Evolutionary conservation across 2,329 filamentous ascomycete species (phyloP), one percentile per base, ranked within the genome.

Genomic region (Stylonectria norvegica): DNA sequence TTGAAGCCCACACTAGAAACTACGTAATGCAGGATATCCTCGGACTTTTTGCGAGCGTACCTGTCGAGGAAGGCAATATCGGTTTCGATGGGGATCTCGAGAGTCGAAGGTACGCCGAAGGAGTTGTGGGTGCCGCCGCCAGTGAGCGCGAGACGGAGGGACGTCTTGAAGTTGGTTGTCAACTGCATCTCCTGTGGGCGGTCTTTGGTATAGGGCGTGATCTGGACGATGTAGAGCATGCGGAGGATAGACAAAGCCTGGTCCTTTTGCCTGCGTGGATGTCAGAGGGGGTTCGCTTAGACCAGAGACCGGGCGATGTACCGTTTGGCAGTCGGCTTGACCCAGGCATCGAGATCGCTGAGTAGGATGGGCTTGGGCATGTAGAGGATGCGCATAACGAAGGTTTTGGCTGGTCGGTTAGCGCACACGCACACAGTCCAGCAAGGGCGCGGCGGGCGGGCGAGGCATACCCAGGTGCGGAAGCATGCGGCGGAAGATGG

Each of bases 401-500:
- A 85, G 12, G 83, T 89, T 75, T 98, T 97, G 55, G 93, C 91
- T 88, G 56, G 20, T 20, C 22, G n/a, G 35, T 39, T 23, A 39
- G 9, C 27, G 14, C 12, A 6, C 27, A 30, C 27, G 27, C 14
- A 14, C 27, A 10, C 14, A 6, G 8, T 30, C 15, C 27, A 30
- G 27, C n/a, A n/a, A n/a, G n/a, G n/a, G n/a, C n/a, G n/a, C n/a
- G n/a, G 22, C 22, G 7, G 22, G 22, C 22, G 22, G 28, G 36
- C 27, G 8, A 7, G 20, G 49, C 71, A 58, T 73, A 90, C 86
- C 89, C 47, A 97, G 70, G 60, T 94, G 86, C 42, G 93, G 89
- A 43, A 98, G 78, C 89, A 98, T 96, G 69, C 93, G 90, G 53
- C 93, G 82, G 65, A 97, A 97, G 58, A 98, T 90, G 52, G 93